Conservation (phyloP, 257 asterid species). For the Nicotiana benthamiana region DNA sequence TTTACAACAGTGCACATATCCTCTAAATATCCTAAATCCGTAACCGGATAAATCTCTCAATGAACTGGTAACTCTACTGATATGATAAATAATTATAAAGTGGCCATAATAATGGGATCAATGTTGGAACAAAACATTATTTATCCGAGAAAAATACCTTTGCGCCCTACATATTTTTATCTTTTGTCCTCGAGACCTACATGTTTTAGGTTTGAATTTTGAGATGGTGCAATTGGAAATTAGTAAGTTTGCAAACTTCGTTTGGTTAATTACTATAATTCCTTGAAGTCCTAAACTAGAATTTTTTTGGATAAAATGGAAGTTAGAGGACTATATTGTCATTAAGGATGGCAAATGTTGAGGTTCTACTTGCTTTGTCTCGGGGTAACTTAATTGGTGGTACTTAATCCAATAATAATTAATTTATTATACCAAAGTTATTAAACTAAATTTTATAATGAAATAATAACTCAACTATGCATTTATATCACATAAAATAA, state of each 20-base stretch:
- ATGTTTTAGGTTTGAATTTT: not conserved
- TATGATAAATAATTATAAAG: not conserved
- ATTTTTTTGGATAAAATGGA: not conserved
- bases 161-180: not conserved
- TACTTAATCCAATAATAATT: too few species aligned
- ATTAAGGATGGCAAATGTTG: too few species aligned
- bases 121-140: not conserved
- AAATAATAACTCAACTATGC: too few species aligned
- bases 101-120: not conserved
- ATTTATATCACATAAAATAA: too few species aligned
- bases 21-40: too few species aligned
- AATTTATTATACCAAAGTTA: not conserved
- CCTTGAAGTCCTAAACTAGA: not conserved
- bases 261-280: not conserved
- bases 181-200: not conserved
- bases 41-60: not conserved
- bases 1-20: too few species aligned
- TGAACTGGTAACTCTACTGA: not conserved
- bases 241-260: not conserved
- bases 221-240: not conserved
- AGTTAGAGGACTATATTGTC: not conserved
- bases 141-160: not conserved
- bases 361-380: too few species aligned
- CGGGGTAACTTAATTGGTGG: too few species aligned
- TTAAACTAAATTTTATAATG: not conserved